Evolutionary conservation across 257 asterid genomes (phyloP), one percentile per base, ranked within the genome.

Genomic region (Nicotiana benthamiana): DNA sequence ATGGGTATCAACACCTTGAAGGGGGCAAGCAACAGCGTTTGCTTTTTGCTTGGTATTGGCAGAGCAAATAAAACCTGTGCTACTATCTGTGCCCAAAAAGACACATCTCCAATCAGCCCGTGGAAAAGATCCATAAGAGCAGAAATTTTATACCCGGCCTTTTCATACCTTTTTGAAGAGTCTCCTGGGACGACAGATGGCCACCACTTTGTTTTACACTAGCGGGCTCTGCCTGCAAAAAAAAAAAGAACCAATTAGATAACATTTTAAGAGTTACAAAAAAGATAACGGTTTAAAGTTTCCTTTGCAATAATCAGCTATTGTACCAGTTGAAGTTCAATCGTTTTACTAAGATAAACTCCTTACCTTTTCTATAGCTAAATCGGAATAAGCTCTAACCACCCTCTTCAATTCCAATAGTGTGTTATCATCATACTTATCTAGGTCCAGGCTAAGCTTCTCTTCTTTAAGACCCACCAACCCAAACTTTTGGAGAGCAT

Each of bases 381-480:
- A 83, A 75, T 80, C 79, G 80, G 75, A 76, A 48, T 80, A 72
- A 40, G 27, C 68, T 72, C 82, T 86, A 53, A 89, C 75, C 70
- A 78, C 86, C 67, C 87, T 86, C 84, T 88, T 87, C 75, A 91
- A 59, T 84, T 86, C 88, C 91, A 83, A 75, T 66, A 90, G 80
- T 72, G 85, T 83, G 52, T 80, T 87, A 82, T 87, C 92, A 62
- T 86, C 87, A 60, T 85, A 77, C 48, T 78, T 83, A 51, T 83
- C 79, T 17, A 89, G 68, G 67, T 78, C 86, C 67, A 77, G 16
- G 53, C 34, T 74, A 13, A 83, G 40, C 52, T 75, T 68, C 70
- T 83, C 84, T 40, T 82, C 84, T 54, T 32, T 77, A 17, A 65
- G 40, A 53, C 54, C 53, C 54, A 52, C 36, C 56, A 85, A 51